A percentile compares a stretch with the other conserved stretches of the same genome.
Conservation (phyloP, 805 yeast species). For the Suhomyces sp. region DNA sequence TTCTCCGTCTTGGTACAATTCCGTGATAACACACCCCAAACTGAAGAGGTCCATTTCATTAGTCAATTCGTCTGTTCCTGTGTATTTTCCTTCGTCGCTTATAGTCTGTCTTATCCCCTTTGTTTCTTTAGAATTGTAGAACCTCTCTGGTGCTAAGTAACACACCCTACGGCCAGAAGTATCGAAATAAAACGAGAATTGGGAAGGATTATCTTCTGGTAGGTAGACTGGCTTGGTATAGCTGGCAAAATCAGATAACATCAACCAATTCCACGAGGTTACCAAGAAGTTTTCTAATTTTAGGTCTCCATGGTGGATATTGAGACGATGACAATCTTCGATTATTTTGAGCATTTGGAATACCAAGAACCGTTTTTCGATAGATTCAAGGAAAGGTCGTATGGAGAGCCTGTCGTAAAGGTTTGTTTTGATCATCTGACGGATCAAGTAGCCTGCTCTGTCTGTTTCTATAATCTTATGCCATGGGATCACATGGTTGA, state of each 20-base stretch:
- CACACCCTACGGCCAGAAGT: conserved; percentile 84
- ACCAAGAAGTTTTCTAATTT: conserved; percentile 87
- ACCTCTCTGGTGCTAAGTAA: conserved; percentile 93
- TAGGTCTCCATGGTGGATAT: conserved; percentile 83
- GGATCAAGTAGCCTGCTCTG: conserved; percentile 84
- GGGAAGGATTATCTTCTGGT: conserved; percentile 93
- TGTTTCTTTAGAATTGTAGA: conserved; percentile 39
- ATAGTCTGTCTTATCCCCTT: conserved; percentile 17
- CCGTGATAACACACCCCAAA: conserved; percentile 87
- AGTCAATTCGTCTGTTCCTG: conserved; percentile 36
- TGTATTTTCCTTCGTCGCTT: conserved; percentile 25
- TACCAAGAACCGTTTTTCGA: conserved; percentile 81
- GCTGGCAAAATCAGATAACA: conserved; percentile 78
- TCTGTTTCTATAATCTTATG: conserved; percentile 78
- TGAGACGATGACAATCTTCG: conserved; percentile 58
- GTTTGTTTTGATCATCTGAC: conserved; percentile 77
- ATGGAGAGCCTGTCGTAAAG: conserved; percentile 85
- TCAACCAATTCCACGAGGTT: conserved; percentile 86
- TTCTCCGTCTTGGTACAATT: conserved; percentile 80
- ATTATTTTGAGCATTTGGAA: conserved; percentile 74
- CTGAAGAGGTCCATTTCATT: conserved; percentile 80
- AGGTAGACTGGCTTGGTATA: conserved; percentile 74
- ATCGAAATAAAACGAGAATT: conserved; percentile 88
- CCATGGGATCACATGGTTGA: conserved; percentile 70
- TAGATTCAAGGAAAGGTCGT: conserved; percentile 78